Evolutionary conservation across 768 basidiomycete genomes (phyloP), one percentile per base, ranked within the genome.

Genomic region (Lepiota venenata): DNA sequence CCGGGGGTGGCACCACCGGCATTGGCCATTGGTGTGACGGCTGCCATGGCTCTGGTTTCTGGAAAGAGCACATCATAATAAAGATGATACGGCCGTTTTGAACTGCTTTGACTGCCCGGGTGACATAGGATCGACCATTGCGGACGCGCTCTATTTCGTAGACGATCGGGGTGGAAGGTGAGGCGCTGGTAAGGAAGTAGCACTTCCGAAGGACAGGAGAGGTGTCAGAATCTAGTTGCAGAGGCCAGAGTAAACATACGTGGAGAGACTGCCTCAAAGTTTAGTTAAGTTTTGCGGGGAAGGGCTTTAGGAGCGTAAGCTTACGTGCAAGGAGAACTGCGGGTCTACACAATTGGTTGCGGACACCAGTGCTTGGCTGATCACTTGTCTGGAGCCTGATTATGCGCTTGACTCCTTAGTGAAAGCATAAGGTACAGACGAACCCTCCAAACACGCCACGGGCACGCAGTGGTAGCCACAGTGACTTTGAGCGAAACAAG

Each of bases 361-460:
- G 2, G 88, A 80, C 11, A 91, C 86, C 25, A 93, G 71, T 4
- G 91, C 92, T 63, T 93, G 91, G 36, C 88, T 91, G 59, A 94
- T 91, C 54, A 93, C 91, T 68, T 93, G 90, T 3, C 80, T 74
- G 38, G 36, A 45, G n/a, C 9, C 44, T 22, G 39, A 41, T 39
- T 6, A 21, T 47, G 6, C 41, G 12, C 12, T 50, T 27, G 32
- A 14, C 7, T 16, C 10, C 4, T n/a, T 12, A 15, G 11, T 40
- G 7, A 44, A 2, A 49, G 9, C n/a, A 11, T 25, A n/a, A 27
- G 9, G 21, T 48, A 10, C 16, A 38, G 36, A 57, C 74, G 58
- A 59, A 78, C 73, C 91, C 91, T 56, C 92, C 91, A 61, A 90
- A 93, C 12, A 91, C 90, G 14, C 91, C 90, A 45, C 91, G 76